Evolutionary conservation across 805 yeast genomes (phyloP).

Genomic region (Torulaspora gathmanii): DNA sequence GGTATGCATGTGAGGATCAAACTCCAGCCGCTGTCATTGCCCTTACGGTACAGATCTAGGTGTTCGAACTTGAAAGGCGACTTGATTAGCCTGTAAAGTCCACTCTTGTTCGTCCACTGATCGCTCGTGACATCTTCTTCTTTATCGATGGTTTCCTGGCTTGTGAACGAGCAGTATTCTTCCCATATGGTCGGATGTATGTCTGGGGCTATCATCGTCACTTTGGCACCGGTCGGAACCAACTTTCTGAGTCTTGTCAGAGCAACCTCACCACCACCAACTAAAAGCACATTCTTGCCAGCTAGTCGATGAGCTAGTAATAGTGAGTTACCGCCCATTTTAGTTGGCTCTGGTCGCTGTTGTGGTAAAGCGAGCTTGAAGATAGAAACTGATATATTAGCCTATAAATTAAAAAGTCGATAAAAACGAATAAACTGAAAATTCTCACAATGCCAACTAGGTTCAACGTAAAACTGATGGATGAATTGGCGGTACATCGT

Average conservation of each 20-base stretch:
- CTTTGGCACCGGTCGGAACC: slow-evolving; percentile 32
- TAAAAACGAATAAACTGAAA: slow-evolving; percentile 4
- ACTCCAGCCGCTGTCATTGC: slow-evolving; percentile 23
- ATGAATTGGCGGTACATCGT: slow-evolving; percentile 21
- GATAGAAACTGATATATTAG: slow-evolving; percentile 1
- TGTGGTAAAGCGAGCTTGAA: not conserved
- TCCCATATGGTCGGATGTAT: slow-evolving; percentile 17
- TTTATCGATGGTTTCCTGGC: not conserved
- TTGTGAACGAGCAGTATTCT: slow-evolving; percentile 8
- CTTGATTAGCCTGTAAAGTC: slow-evolving; percentile 19
- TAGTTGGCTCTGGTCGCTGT: not conserved
- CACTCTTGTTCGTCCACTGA: slow-evolving; percentile 15
- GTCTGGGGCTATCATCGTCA: slow-evolving; percentile 30
- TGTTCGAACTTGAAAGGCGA: slow-evolving; percentile 16
- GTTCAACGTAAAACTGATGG: slow-evolving; percentile 19
- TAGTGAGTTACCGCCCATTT: slow-evolving; percentile 22
- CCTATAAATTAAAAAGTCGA: slow-evolving; percentile 5
- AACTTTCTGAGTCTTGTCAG: slow-evolving; percentile 31
- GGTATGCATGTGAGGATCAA: slow-evolving; percentile 33
- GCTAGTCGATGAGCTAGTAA: slow-evolving; percentile 31
- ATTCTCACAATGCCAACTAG: not conserved
- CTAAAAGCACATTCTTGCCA: slow-evolving; percentile 26
- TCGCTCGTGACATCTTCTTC: slow-evolving; percentile 7
- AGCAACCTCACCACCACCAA: slow-evolving; percentile 37
- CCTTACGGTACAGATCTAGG: slow-evolving; percentile 18